A percentile compares a stretch with the other conserved stretches of the same genome.
Evolutionary conservation across 371 early-diverging fungal genomes (phyloP).

Genomic region (Gilbertella persicaria): DNA sequence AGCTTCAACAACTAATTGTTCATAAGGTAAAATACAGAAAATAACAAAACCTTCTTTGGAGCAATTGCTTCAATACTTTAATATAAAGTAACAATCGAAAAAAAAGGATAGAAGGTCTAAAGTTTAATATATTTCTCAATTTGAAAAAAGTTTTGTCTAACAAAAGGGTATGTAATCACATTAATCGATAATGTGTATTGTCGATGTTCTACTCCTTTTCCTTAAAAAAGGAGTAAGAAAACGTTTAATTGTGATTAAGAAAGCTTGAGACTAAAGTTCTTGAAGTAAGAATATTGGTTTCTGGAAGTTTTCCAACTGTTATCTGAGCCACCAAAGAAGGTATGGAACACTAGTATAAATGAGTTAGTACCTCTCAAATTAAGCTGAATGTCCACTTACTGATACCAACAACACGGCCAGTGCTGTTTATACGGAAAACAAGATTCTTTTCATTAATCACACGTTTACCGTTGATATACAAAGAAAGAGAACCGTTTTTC

Average conservation of each 20-base stretch:
- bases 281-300: slow-evolving; percentile 52
- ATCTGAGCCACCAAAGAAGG: slow-evolving; percentile 60
- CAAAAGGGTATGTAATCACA: no score
- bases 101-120: no score
- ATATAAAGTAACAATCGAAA: no score
- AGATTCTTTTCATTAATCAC: slow-evolving; percentile 7
- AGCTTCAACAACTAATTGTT: no score
- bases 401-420: slow-evolving; percentile 23
- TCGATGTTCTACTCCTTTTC: no score
- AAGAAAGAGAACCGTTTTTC: slow-evolving; percentile 43
- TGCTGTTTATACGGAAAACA: slow-evolving; percentile 12
- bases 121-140: no score
- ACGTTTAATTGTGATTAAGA: not conserved
- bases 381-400: slow-evolving; percentile 11
- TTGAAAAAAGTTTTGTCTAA: no score
- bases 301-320: slow-evolving; percentile 46
- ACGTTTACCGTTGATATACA: slow-evolving; percentile 18
- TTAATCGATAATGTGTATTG: no score
- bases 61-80: no score
- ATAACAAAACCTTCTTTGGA: no score
- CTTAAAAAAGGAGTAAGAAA: no score
- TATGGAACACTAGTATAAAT: slow-evolving; percentile 28
- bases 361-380: not conserved
- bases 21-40: no score
- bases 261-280: slow-evolving; percentile 33